These are phyloP conservation scores for Paramecium tetraurelia DNA, from an alignment of 73 alveolate genomes.

Conservation along the genomic window DNA sequence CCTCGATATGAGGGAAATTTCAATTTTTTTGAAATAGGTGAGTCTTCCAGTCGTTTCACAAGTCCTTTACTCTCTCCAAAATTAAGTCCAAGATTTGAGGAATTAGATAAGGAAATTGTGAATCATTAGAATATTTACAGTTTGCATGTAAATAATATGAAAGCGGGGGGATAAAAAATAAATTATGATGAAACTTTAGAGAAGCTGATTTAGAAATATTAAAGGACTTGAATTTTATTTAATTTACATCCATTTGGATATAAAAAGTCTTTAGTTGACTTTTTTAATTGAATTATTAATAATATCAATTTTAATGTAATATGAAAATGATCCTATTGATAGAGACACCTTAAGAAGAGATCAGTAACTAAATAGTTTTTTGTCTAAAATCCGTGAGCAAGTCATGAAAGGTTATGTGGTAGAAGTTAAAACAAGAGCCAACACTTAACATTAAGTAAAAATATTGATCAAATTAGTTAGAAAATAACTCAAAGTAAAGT, in stretches of 20 bases:
- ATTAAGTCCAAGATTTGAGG: neutral
- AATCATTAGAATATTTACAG: neutral
- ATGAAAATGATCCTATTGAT: neutral
- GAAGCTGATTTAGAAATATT: neutral
- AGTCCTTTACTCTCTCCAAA: neutral
- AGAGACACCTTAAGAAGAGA: neutral
- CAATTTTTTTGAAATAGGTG: neutral
- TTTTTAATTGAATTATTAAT: neutral
- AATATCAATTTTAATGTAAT: neutral
- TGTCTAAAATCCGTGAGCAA: neutral
- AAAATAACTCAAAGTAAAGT: neutral
- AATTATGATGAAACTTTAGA: neutral
- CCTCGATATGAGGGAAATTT: neutral
- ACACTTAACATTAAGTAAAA: neutral
- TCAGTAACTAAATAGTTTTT: neutral
- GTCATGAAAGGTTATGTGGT: conserved; percentile 6
- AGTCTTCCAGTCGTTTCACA: neutral
- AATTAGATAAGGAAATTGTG: neutral
- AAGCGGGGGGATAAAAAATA: neutral
- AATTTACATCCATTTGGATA: neutral
- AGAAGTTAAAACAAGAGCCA: neutral
- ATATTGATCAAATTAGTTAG: conserved; percentile 19
- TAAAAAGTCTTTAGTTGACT: neutral
- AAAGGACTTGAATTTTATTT: neutral
- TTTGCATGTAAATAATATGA: neutral